Base-by-base conservation (phyloP, 1,284 basidiomycete genomes). In the Boletellus deceptivus region DNA sequence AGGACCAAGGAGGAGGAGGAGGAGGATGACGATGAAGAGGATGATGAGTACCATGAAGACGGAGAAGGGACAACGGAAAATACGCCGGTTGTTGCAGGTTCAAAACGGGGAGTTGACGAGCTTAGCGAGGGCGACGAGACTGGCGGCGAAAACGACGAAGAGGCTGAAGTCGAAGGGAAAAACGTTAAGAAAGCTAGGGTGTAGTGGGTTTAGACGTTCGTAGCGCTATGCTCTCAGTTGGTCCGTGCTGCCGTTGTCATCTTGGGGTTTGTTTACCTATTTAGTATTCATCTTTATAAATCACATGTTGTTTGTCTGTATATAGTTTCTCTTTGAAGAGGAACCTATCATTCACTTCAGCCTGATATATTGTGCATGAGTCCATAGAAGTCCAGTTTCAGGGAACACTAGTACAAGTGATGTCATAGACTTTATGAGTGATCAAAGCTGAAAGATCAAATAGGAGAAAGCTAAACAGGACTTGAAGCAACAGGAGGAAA, bases 101-200 rank as follows among this genome's bases (percentile, higher is more conserved):
- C 55, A 33, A 67, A 69, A 50, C 63, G 67, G 37, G 43, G 53
- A 2, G 62, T 4, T 17, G 65, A 61, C 18, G 64, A 60, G n/a
- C 59, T 64, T 37, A 22, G 24, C 7, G 62, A 52, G 6, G 52
- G 18, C 8, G 53, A 55, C 22, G 46, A 34, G 3, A 13, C 24
- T 11, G 46, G 34, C 11, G 65, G 55, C 2, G 64, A 54, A 1
- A 59, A 52, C 0, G 55, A 55, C 0, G 62, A 49, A 0, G 51
- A 24, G 24, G 31, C 5, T 4, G 55, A 49, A 6, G 33, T 3
- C 5, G 56, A 49, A 13, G 56, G 35, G 16, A 40, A 58, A 50
- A 53, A 24, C 9, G 3, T 50, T 13, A 65, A 65, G 48, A 65
- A 69, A 37, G 55, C 43, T 16, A 65, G 41, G 49, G 66, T 67